These are phyloP conservation scores for Arachis monticola DNA, from an alignment of 331 rosid genomes.

Conservation along the genomic window DNA sequence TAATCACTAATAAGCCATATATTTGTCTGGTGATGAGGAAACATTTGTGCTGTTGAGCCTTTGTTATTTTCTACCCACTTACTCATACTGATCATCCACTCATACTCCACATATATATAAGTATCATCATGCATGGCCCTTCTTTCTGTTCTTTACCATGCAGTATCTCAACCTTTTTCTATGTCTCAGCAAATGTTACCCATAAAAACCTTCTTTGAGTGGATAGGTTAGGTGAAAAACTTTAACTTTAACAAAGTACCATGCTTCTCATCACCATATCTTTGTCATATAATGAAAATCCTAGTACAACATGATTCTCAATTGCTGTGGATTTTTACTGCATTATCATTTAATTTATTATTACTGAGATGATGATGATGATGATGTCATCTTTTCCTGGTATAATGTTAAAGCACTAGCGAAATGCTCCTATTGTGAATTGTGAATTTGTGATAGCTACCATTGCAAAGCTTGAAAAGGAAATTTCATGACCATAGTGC, in stretches of 20 bases:
- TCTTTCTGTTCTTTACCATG: slow-evolving; percentile 24
- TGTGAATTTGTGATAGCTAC: slow-evolving; percentile 15
- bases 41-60: slow-evolving; percentile 53
- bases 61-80: slow-evolving; percentile 52
- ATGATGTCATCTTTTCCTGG: slow-evolving; percentile 1
- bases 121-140: slow-evolving; percentile 12
- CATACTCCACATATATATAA: slow-evolving; percentile 57
- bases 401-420: background rate
- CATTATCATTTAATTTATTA: background rate
- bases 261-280: slow-evolving; percentile 1
- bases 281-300: slow-evolving; percentile 4
- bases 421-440: background rate
- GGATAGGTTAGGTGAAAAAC: background rate
- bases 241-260: no score
- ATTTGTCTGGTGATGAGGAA: slow-evolving; percentile 46
- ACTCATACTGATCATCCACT: slow-evolving; percentile 54
- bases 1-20: slow-evolving; percentile 10
- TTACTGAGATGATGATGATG: slow-evolving; percentile 2
- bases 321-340: slow-evolving; percentile 8
- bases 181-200: background rate
- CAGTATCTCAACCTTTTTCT: background rate
- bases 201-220: slow-evolving; percentile 20
- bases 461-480: slow-evolving; percentile 28
- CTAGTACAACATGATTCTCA: slow-evolving; percentile 23
- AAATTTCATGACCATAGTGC: background rate